Evolutionary conservation across 805 yeast species (phyloP).

Genomic region (Candida qinlingensis): DNA sequence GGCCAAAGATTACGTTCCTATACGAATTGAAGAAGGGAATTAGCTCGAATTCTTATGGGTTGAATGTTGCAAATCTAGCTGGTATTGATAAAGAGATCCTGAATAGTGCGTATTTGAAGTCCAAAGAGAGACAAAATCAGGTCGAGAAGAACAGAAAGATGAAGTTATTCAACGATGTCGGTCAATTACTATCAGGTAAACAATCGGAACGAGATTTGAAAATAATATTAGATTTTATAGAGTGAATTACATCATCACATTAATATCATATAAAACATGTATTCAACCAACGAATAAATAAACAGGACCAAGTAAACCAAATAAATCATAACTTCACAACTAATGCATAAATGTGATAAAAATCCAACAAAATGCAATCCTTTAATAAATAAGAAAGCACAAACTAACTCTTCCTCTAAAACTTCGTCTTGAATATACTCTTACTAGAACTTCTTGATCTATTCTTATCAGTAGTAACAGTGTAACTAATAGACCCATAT

Average conservation of each 20-base stretch:
- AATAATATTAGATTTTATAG: neutral
- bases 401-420: conserved; percentile 5
- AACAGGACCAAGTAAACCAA: neutral
- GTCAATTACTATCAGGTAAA: neutral
- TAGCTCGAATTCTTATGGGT: conserved; percentile 92
- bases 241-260: neutral
- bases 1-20: conserved; percentile 70
- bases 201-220: neutral
- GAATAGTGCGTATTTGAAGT: conserved; percentile 85
- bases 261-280: too few relatives aligned
- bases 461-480: conserved; percentile 28
- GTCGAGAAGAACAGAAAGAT: conserved; percentile 16
- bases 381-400: too few relatives aligned
- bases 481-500: conserved; percentile 37
- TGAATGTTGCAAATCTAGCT: conserved; percentile 94
- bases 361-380: too few relatives aligned
- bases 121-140: conserved; percentile 68
- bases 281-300: neutral
- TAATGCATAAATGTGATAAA: too few relatives aligned
- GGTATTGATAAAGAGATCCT: conserved; percentile 85
- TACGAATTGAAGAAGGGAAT: conserved; percentile 90
- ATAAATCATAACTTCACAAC: too few relatives aligned
- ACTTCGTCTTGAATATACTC: conserved; percentile 26
- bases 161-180: neutral
- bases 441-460: conserved; percentile 36